Evolutionary conservation across 2,329 filamentous ascomycete species (phyloP).

Genomic region (Ceratocystiopsis sp.): DNA sequence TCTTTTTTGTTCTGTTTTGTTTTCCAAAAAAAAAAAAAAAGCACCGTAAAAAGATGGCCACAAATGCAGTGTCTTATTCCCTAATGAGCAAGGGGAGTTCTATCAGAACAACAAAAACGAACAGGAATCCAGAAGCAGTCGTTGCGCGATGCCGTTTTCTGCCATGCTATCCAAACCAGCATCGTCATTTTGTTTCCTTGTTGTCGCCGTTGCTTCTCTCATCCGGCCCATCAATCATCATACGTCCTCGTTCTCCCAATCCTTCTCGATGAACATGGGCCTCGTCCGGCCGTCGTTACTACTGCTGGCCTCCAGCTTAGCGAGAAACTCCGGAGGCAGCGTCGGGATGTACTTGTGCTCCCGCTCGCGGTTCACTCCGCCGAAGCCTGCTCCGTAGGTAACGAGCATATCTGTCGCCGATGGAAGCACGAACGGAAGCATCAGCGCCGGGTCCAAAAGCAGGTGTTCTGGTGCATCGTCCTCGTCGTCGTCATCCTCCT

Average conservation of each 20-base stretch:
- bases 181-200: neutral
- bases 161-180: neutral
- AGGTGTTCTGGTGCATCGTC: slow-evolving; percentile 58
- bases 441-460: slow-evolving; percentile 74
- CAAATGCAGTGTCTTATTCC: no score
- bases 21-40: no score
- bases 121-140: neutral
- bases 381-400: slow-evolving; percentile 86
- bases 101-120: no score
- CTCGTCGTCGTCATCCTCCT: slow-evolving; percentile 35
- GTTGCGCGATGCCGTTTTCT: neutral
- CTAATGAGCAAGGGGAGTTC: no score
- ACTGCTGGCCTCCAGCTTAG: slow-evolving; percentile 56
- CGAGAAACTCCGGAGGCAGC: slow-evolving; percentile 82
- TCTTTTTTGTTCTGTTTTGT: no score
- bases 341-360: slow-evolving; percentile 93
- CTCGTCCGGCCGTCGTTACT: slow-evolving; percentile 19
- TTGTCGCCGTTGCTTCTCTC: neutral
- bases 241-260: slow-evolving; percentile 51
- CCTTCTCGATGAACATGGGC: slow-evolving; percentile 44
- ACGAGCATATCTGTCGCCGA: slow-evolving; percentile 96
- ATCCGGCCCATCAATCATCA: slow-evolving; percentile 11
- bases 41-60: no score
- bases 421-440: slow-evolving; percentile 87
- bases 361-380: slow-evolving; percentile 76